A percentile compares a stretch with the other conserved stretches of the same genome.
These are phyloP conservation scores for Primulina huaijiensis DNA, from an alignment of 257 asterid genomes.

Conservation along the genomic window DNA sequence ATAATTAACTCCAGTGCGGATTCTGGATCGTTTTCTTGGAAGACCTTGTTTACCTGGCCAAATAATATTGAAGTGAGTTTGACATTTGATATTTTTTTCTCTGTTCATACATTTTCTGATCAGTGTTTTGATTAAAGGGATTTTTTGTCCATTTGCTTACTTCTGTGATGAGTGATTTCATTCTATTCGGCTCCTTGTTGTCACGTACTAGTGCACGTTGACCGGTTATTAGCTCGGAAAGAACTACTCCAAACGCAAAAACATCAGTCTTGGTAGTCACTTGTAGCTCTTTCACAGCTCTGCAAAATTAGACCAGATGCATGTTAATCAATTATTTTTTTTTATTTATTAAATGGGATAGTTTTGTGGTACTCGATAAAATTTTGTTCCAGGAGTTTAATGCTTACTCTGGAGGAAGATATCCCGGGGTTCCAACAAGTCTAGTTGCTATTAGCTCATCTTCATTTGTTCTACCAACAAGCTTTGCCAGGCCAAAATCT, in stretches of 20 bases:
- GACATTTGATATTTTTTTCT: neutral
- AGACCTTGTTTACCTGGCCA: constrained; percentile 49
- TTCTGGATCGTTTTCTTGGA: constrained; percentile 54
- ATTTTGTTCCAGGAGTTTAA: neutral
- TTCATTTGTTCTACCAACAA: constrained; percentile 63
- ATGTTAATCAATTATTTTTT: neutral
- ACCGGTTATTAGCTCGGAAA: constrained; percentile 83
- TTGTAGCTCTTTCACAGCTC: constrained; percentile 82
- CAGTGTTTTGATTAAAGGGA: neutral
- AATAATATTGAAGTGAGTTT: constrained; percentile 1
- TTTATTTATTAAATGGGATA: neutral
- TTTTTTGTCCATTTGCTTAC: constrained; percentile 40
- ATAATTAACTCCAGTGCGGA: constrained; percentile 44
- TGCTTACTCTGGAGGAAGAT: constrained; percentile 89
- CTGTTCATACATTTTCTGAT: neutral
- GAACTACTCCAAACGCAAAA: constrained; percentile 84
- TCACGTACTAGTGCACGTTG: constrained; percentile 73
- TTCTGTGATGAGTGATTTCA: constrained; percentile 72
- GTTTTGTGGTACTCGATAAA: neutral
- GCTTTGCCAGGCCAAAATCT: constrained; percentile 86
- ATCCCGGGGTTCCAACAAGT: constrained; percentile 88
- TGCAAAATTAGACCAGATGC: constrained; percentile 23
- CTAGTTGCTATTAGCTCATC: constrained; percentile 69
- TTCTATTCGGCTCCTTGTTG: constrained; percentile 51
- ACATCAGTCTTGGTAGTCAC: constrained; percentile 84